Percentiles rank a stretch among this genome's conserved stretches.
These are phyloP conservation scores for Grigorovia yakushimaensis DNA, from an alignment of 805 yeast species.

Conservation along the genomic window DNA sequence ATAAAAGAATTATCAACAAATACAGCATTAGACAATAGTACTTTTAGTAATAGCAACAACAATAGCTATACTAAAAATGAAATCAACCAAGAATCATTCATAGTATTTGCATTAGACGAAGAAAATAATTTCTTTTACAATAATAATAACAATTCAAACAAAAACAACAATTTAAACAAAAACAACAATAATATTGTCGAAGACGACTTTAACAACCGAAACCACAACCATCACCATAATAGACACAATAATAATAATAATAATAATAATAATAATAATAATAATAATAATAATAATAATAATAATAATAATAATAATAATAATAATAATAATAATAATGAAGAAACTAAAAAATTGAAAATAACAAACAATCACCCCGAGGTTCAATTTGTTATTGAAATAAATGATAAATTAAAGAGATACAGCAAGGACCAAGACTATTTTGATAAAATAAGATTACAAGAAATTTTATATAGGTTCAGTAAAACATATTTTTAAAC, in stretches of 20 bases:
- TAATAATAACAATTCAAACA: not conserved
- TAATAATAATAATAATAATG: not conserved
- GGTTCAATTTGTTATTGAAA: not conserved
- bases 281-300: not conserved
- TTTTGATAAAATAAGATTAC: constrained; percentile 26
- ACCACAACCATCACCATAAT: too few species aligned
- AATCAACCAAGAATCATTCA: not conserved
- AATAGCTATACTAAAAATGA: not conserved
- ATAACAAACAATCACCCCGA: not conserved
- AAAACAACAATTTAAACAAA: not conserved
- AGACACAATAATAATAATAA: not conserved
- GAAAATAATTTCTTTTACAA: not conserved
- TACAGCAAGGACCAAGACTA: constrained; percentile 12
- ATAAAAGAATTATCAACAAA: not conserved
- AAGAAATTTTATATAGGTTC: constrained; percentile 27
- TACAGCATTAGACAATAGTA: not conserved
- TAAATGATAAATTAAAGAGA: constrained; percentile 1
- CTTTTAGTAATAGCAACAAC: not conserved
- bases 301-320: not conserved
- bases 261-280: not conserved
- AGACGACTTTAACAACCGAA: not conserved
- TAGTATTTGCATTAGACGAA: not conserved
- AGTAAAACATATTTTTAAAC: constrained; percentile 23
- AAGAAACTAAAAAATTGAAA: not conserved
- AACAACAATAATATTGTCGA: not conserved